These are phyloP conservation scores for Sarcomyxa edulis DNA, from an alignment of 768 basidiomycete species.

Conservation along the genomic window DNA sequence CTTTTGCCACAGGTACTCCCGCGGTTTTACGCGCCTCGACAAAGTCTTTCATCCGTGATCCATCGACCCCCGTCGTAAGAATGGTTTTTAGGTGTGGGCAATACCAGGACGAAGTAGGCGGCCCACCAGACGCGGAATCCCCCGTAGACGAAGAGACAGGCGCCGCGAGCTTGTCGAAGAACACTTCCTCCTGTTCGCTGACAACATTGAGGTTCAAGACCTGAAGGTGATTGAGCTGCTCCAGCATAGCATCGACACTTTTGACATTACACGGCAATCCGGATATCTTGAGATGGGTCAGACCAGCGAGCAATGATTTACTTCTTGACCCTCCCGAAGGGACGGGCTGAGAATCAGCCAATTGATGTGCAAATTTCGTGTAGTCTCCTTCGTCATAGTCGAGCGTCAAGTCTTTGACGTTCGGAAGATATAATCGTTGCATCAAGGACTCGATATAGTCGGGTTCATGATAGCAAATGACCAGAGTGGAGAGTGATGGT, in stretches of 20 bases:
- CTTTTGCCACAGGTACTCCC: constrained; percentile 39
- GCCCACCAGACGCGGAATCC: constrained; percentile 20
- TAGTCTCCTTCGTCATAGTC: constrained; percentile 55
- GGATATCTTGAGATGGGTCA: constrained; percentile 49
- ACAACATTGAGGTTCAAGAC: constrained; percentile 36
- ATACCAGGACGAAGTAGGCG: constrained; percentile 17
- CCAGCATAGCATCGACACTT: constrained; percentile 33
- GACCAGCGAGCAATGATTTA: constrained; percentile 40
- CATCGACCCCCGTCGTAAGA: constrained; percentile 38
- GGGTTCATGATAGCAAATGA: constrained; percentile 33
- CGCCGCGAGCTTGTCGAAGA: constrained; percentile 14
- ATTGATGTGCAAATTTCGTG: constrained; percentile 37
- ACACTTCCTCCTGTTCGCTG: constrained; percentile 20
- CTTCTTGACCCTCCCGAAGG: background rate
- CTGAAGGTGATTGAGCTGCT: constrained; percentile 42
- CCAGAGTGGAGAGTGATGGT: constrained; percentile 32
- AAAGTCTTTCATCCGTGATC: constrained; percentile 34
- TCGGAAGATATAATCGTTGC: constrained; percentile 33
- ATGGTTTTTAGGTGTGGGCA: constrained; percentile 51
- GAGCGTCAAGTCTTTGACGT: constrained; percentile 38
- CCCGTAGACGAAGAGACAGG: constrained; percentile 5
- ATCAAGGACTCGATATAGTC: constrained; percentile 33
- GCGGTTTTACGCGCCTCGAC: constrained; percentile 34
- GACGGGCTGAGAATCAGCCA: constrained; percentile 32
- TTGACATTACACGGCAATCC: constrained; percentile 37